These are phyloP conservation scores for Comarum palustre DNA, from an alignment of 306 rosid species.

Conservation along the genomic window DNA sequence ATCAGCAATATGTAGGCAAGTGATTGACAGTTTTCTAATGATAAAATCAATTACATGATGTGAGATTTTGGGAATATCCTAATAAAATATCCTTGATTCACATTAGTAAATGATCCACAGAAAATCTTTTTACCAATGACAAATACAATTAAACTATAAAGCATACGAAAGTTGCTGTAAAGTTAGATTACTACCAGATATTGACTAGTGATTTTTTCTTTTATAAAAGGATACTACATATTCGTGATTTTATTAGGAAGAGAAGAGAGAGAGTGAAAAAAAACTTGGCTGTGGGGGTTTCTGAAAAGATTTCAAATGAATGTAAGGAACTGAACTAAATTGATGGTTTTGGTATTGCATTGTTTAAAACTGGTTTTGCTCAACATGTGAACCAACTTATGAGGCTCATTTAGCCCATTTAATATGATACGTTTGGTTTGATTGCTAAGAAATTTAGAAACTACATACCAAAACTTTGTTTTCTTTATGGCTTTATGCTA, in stretches of 20 bases:
- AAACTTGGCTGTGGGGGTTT: no score
- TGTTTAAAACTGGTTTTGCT: neutral
- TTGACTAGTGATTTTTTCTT: no score
- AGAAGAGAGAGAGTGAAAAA: no score
- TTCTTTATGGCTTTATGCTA: neutral
- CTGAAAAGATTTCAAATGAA: neutral
- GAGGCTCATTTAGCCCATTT: neutral
- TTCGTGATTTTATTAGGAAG: neutral
- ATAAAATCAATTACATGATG: neutral
- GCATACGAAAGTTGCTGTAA: neutral
- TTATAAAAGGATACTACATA: neutral
- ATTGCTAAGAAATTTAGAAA: neutral
- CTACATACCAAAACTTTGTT: neutral
- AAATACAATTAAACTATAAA: neutral
- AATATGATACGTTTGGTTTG: neutral
- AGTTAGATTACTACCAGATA: neutral
- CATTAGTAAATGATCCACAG: neutral
- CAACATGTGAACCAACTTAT: neutral
- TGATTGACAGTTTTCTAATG: neutral
- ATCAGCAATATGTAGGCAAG: constrained; percentile 14
- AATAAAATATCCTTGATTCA: constrained; percentile 6
- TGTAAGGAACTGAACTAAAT: neutral
- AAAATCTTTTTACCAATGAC: neutral
- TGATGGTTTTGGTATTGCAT: neutral
- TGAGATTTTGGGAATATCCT: neutral